These are phyloP conservation scores for Flaveria floridana DNA, from an alignment of 140 eudicot genomes.

Conservation along the genomic window DNA sequence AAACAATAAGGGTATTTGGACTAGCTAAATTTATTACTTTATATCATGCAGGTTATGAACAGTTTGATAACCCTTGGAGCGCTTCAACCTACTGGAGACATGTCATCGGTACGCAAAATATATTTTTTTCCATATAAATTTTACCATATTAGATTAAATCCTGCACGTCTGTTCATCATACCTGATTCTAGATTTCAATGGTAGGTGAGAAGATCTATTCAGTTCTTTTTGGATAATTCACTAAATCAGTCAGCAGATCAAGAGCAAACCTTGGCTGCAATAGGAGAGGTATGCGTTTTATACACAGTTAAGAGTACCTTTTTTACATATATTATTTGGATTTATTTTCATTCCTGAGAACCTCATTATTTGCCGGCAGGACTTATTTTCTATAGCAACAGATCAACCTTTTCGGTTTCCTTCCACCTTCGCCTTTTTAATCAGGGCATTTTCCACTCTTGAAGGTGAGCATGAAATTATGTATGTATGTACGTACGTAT, in stretches of 20 bases:
- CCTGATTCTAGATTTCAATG: constrained; percentile 20
- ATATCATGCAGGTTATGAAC: constrained; percentile 64
- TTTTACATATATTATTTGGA: background rate
- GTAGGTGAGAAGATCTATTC: constrained; percentile 93
- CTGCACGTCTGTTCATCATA: constrained; percentile 23
- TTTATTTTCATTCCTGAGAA: background rate
- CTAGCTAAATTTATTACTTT: constrained; percentile 19
- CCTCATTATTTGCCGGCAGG: constrained; percentile 48
- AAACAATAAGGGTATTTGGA: background rate
- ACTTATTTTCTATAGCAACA: constrained; percentile 84
- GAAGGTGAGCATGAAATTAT: constrained; percentile 57
- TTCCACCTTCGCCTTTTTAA: constrained; percentile 77
- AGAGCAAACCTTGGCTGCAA: constrained; percentile 78
- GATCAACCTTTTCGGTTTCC: constrained; percentile 97
- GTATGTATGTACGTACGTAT: background rate
- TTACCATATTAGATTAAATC: constrained; percentile 9
- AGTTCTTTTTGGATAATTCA: constrained; percentile 88
- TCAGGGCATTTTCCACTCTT: constrained; percentile 92
- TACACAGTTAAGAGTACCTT: background rate
- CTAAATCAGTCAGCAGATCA: constrained; percentile 63
- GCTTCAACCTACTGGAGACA: constrained; percentile 96
- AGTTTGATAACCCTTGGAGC: constrained; percentile 85
- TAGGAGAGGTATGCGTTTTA: constrained; percentile 66
- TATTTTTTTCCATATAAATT: background rate
- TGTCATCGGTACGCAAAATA: constrained; percentile 64